Conservation (phyloP, 768 basidiomycete species). For the Suillus variegatus region DNA sequence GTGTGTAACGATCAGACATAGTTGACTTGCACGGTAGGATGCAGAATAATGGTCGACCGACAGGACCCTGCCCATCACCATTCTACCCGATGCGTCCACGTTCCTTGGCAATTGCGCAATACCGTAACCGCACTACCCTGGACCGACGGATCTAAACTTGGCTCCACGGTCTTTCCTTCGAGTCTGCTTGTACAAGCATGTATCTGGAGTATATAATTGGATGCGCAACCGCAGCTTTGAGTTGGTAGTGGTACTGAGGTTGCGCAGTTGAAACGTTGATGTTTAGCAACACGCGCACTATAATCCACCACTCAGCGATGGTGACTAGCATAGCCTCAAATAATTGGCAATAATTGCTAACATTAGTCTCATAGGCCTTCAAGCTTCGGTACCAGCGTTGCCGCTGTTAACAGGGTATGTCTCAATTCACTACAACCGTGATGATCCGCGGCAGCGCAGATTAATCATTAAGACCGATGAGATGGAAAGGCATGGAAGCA, state of each 20-base stretch:
- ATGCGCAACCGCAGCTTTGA: neutral
- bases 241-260: neutral
- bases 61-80: neutral
- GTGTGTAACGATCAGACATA: neutral
- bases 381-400: neutral
- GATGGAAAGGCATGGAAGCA: neutral
- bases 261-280: neutral
- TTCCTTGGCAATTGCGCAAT: neutral
- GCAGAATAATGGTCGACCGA: neutral
- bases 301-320: neutral
- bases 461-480: neutral
- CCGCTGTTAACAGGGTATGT: neutral
- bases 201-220: neutral
- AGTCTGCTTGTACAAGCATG: neutral
- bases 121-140: neutral
- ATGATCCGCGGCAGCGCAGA: neutral
- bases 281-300: neutral
- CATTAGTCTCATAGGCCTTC: neutral
- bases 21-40: neutral
- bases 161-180: neutral
- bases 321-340: neutral
- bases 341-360: neutral
- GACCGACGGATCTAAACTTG: neutral
- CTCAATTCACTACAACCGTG: neutral
- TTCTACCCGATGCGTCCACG: neutral